Evolutionary conservation across 495 filamentous ascomycete species (phyloP).

Genomic region (Hypoxylon perforatum): DNA sequence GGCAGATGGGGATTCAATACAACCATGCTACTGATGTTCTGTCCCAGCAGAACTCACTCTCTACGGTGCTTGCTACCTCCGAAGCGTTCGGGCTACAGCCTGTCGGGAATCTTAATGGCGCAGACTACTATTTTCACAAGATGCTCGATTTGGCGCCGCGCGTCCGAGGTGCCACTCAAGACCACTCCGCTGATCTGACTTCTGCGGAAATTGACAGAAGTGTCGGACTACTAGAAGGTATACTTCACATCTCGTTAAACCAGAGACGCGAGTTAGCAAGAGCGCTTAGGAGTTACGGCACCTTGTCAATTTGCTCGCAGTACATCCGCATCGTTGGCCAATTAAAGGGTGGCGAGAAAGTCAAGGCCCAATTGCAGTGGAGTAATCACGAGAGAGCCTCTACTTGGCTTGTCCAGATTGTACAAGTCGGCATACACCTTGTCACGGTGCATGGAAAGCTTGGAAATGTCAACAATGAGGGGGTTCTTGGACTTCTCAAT

Average conservation of each 20-base stretch:
- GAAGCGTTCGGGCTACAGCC: slow-evolving; percentile 60
- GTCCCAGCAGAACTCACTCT: slow-evolving; percentile 74
- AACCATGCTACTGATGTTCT: slow-evolving; percentile 78
- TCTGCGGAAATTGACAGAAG: slow-evolving; percentile 79
- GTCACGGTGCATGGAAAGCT: slow-evolving; percentile 71
- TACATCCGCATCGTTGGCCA: slow-evolving; percentile 38
- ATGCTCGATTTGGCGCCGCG: slow-evolving; percentile 75
- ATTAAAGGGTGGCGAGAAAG: slow-evolving; percentile 19
- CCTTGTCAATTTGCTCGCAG: slow-evolving; percentile 24
- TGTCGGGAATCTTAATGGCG: slow-evolving; percentile 19
- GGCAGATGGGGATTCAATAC: slow-evolving; percentile 87
- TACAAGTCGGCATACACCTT: slow-evolving; percentile 56
- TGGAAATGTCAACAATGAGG: slow-evolving; percentile 59
- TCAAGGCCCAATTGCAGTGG: slow-evolving; percentile 27
- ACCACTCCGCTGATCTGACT: slow-evolving; percentile 86
- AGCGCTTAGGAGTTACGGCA: slow-evolving; percentile 47
- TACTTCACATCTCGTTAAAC: slow-evolving; percentile 72
- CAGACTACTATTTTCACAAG: slow-evolving; percentile 76
- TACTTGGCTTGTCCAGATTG: slow-evolving; percentile 55
- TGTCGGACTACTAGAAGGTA: slow-evolving; percentile 82
- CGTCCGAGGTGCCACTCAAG: slow-evolving; percentile 70
- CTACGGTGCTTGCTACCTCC: slow-evolving; percentile 71
- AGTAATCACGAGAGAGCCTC: slow-evolving; percentile 49
- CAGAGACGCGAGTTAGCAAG: slow-evolving; percentile 70
- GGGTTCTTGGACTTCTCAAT: slow-evolving; percentile 56